Evolutionary conservation across 2,329 filamentous ascomycete species (phyloP), one percentile per base, ranked within the genome.

Genomic region (Periconia sp.): DNA sequence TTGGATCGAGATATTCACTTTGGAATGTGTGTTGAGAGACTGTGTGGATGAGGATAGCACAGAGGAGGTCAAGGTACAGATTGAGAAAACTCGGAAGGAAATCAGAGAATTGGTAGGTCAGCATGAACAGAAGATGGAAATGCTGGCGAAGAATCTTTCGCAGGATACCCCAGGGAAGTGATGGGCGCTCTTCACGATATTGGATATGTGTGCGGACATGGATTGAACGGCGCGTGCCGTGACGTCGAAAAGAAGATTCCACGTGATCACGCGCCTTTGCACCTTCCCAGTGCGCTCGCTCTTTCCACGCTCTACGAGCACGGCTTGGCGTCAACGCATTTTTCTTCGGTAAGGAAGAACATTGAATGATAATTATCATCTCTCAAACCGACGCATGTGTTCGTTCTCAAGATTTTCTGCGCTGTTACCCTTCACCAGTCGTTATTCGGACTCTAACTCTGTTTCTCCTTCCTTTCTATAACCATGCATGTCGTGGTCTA

Each of bases 401-500:
- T 8, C 23, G 8, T 27, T 27, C 23, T 27, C 23, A 27, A 27
- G 23, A 27, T 27, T 8, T 27, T 8, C 8, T 27, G 23, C 23
- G 8, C 23, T 3, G 23, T 27, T 27, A 27, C 23, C 23, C 23
- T 27, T 8, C 23, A 3, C 23, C 23, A 27, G 23, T 27, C 23
- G 23, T 27, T 8, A 27, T 27, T 27, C 23, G 23, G 8, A 27
- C 23, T 8, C 23, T 8, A 27, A 8, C 23, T 8, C 8, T 8
- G 8, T 27, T 8, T 8, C 23, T 5, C 23, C 23, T 27, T 27
- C 8, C 23, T 3, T 27, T 27, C 61, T 61, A 6, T 60, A 52
- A 1, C 58, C 61, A 30, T 49, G 60, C 6, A 63, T 20, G 42
- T 56, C 51, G 3, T 53, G 41, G 5, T 54, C 58, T 14, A 62